These are phyloP conservation scores for Agrocybe praecox DNA, from an alignment of 768 basidiomycete species.

Conservation along the genomic window DNA sequence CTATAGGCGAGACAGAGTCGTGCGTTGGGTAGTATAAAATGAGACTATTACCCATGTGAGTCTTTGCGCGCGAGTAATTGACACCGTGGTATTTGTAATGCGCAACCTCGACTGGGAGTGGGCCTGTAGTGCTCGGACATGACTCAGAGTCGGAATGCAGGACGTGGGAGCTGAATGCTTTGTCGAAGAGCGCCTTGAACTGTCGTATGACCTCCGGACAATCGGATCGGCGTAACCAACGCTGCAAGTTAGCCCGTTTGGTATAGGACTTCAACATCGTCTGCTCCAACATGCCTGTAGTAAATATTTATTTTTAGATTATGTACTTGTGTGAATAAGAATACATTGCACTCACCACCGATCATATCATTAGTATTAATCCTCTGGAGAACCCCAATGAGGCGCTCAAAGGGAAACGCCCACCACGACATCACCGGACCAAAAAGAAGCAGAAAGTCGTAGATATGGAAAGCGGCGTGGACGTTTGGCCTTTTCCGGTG, in stretches of 20 bases:
- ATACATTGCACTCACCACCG: background rate
- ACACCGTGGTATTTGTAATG: conserved; percentile 8
- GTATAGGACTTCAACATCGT: conserved; percentile 4
- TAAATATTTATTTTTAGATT: too few relatives aligned
- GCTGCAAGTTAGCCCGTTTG: background rate
- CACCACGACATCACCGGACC: conserved; percentile 25
- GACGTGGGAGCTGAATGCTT: background rate
- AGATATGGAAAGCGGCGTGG: conserved; percentile 29
- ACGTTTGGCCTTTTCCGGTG: conserved; percentile 16
- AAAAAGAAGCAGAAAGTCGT: conserved; percentile 19
- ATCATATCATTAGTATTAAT: conserved; percentile 22
- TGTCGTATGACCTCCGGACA: conserved; percentile 8
- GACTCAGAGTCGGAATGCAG: background rate
- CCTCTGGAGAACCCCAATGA: conserved; percentile 32
- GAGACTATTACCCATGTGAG: conserved; percentile 26
- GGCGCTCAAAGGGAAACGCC: conserved; percentile 33
- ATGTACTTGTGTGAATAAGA: background rate
- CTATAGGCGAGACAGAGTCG: conserved; percentile 6
- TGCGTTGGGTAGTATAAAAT: conserved; percentile 20
- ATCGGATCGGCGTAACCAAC: background rate
- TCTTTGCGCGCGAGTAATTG: conserved; percentile 17
- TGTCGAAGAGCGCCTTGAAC: conserved; percentile 3
- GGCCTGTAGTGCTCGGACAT: background rate
- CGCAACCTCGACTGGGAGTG: conserved; percentile 7
- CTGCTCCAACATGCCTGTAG: conserved; percentile 7